Conservation (phyloP, 164 flowering plant genomes). For the Annona cherimola region DNA sequence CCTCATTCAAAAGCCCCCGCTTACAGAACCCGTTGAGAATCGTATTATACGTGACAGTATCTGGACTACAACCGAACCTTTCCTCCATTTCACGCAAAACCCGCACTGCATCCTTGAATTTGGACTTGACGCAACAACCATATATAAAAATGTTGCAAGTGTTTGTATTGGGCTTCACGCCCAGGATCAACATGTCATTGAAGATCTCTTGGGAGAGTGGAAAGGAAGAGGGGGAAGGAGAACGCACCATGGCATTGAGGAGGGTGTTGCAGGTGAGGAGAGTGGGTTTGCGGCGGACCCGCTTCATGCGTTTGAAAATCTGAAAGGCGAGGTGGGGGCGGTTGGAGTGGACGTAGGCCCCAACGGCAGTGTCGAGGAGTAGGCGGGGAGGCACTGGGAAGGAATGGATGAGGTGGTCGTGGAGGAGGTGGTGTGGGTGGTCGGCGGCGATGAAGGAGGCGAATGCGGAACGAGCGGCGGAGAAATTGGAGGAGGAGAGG, state of each 20-base stretch:
- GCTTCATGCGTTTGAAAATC: slow-evolving; percentile 64
- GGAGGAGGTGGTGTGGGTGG: slow-evolving; percentile 27
- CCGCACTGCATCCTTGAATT: slow-evolving; percentile 49
- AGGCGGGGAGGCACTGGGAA: slow-evolving; percentile 37
- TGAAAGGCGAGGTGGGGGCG: slow-evolving; percentile 52
- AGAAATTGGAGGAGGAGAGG: slow-evolving; percentile 32
- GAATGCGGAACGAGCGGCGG: slow-evolving; percentile 46
- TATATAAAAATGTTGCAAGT: slow-evolving; percentile 62
- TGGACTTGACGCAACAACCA: slow-evolving; percentile 53
- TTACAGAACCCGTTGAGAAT: slow-evolving; percentile 56
- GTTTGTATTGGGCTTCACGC: slow-evolving; percentile 35
- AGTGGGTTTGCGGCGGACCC: slow-evolving; percentile 33
- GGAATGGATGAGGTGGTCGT: slow-evolving; percentile 20
- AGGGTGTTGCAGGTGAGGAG: slow-evolving; percentile 62
- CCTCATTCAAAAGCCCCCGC: slow-evolving; percentile 58
- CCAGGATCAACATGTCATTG: slow-evolving; percentile 35
- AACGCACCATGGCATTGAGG: slow-evolving; percentile 49
- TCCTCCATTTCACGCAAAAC: slow-evolving; percentile 41
- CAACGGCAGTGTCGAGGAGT: slow-evolving; percentile 52
- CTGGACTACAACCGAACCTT: slow-evolving; percentile 39
- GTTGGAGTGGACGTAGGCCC: slow-evolving; percentile 39
- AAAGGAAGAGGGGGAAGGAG: slow-evolving; percentile 37
- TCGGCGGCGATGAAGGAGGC: slow-evolving; percentile 43
- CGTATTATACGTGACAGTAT: slow-evolving; percentile 64
- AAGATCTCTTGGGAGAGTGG: slow-evolving; percentile 32